Base-by-base conservation (phyloP, 106 monocot species). In the Acorus gramineus region DNA sequence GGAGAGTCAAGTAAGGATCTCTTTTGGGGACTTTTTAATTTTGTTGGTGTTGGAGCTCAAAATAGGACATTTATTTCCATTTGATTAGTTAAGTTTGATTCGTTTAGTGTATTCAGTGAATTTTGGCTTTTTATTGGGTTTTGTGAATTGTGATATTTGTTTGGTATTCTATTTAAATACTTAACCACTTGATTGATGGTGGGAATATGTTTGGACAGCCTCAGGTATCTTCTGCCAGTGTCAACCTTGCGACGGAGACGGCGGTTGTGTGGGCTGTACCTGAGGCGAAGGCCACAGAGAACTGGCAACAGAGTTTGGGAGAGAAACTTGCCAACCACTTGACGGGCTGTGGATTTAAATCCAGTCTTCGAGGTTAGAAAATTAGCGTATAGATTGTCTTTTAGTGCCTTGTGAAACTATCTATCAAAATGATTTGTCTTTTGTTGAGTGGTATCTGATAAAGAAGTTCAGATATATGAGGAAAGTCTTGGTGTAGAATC, bases 241-340 rank as follows among this genome's bases (percentile, higher is more conserved):
- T 98, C 49, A 98, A 98, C 70, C 83, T 98, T 70, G 81, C 98
- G 58, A 92, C 98, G 3, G 98, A 98, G 77, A 84, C 85, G 9
- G 98, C 98, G 60, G 73, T 98, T 28, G 79, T 98, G 11, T 92
- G 92, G 88, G 77, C 75, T 59, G 46, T 75, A 2, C 70, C 83
- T 13, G 89, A 95, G 71, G 70, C 59, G 46, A 79, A 77, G 56
- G 78, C 62, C 60, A 61, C 66, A 52, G 49, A 71, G 3, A 76
- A 89, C 65, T 98, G 98, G 98, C 69, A 89, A 72, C 77, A 80
- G 14, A 63, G 84, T 4, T 71, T 98, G 74, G 98, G 98, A 6
- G 71, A 86, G 66, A 81, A 76, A 70, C 85, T 98, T 66, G 98
- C 98, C 49, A 77, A 56, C 43, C 85, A 86, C 48, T 74, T 98